These are phyloP conservation scores for Dendrocalamus sinicus DNA, from an alignment of 176 grass and related monocot species.

Conservation along the genomic window DNA sequence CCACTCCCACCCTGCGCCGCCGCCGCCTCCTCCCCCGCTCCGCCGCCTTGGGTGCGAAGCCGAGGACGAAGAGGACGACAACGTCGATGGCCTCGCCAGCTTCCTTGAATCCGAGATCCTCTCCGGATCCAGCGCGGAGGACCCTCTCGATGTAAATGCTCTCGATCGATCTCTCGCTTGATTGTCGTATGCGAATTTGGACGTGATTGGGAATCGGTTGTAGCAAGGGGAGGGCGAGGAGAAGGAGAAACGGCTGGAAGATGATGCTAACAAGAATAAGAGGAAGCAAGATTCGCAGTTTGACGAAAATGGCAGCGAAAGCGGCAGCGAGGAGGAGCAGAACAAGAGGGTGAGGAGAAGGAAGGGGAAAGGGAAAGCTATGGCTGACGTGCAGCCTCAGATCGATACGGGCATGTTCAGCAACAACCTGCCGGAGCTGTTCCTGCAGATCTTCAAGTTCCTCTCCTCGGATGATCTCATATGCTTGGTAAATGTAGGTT, in stretches of 20 bases:
- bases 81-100: constrained; percentile 72
- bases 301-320: constrained; percentile 7
- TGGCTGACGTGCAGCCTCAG: constrained; percentile 36
- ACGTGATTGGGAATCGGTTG: constrained; percentile 2
- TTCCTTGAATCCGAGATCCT: constrained; percentile 91
- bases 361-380: constrained; percentile 47
- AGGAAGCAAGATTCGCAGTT: constrained; percentile 30
- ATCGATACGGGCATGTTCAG: constrained; percentile 73
- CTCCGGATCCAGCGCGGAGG: constrained; percentile 56
- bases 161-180: not conserved
- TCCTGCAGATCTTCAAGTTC: constrained; percentile 90
- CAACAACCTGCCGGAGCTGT: constrained; percentile 77
- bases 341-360: constrained; percentile 50
- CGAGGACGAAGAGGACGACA: constrained; percentile 52
- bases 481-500: too few relatives aligned
- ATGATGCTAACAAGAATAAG: constrained; percentile 31
- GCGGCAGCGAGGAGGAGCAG: constrained; percentile 35
- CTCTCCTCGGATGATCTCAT: constrained; percentile 95
- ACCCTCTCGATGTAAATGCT: constrained; percentile 36
- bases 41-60: not conserved
- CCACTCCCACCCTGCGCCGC: too few relatives aligned
- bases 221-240: not conserved
- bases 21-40: too few relatives aligned
- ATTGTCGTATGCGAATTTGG: not conserved
- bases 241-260: too few relatives aligned